Conservation (phyloP, 352 stramenopile species). For the Phytophthora sp. region DNA sequence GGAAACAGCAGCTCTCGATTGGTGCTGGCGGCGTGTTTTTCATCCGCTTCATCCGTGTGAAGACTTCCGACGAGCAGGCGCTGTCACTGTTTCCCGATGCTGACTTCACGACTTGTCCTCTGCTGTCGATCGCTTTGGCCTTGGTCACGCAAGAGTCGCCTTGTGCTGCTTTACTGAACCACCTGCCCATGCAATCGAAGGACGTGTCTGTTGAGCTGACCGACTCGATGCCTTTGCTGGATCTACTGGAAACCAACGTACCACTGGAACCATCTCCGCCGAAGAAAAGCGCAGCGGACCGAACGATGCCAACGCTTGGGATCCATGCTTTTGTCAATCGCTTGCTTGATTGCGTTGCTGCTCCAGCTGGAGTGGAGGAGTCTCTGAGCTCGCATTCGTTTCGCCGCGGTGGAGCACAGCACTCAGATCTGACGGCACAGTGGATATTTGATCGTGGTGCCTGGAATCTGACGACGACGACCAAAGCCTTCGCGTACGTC, state of each 20-base stretch:
- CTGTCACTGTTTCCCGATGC: constrained; percentile 35
- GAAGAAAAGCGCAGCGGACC: neutral
- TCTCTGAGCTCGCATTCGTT: neutral
- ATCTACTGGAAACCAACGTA: neutral
- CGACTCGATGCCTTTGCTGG: neutral
- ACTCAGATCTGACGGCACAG: constrained; percentile 7
- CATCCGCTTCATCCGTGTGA: constrained; percentile 36
- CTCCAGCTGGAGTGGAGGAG: neutral
- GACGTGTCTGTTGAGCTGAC: neutral
- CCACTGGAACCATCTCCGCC: neutral
- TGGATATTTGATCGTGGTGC: constrained; percentile 23
- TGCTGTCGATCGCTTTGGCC: constrained; percentile 13
- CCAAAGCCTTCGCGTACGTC: constrained; percentile 27
- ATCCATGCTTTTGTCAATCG: neutral
- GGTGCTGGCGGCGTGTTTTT: constrained; percentile 7
- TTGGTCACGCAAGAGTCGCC: neutral
- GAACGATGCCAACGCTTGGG: neutral
- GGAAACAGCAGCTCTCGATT: constrained; percentile 26
- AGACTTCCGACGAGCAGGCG: constrained; percentile 30
- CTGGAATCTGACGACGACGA: constrained; percentile 18
- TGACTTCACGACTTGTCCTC: constrained; percentile 21
- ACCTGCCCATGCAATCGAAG: neutral
- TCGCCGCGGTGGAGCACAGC: constrained; percentile 5
- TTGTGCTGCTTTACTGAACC: neutral
- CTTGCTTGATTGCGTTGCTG: neutral